Base-by-base conservation (phyloP, 2,329 filamentous ascomycete species). In the Phaeosphaeriaceae sp. region DNA sequence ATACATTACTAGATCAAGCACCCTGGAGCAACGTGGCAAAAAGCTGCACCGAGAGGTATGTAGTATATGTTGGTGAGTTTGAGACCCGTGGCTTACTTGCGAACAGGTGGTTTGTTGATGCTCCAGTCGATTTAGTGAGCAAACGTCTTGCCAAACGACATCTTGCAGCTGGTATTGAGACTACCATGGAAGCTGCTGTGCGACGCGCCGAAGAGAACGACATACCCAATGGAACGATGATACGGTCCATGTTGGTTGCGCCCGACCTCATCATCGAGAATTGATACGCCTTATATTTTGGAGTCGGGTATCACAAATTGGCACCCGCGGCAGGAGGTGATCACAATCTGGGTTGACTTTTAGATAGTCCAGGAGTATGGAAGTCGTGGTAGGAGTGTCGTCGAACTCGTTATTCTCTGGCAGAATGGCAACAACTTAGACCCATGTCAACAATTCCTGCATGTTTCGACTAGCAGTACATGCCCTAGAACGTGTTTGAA, bases 71-170 rank as follows among this genome's bases (percentile, higher is more conserved):
- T 3, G 7, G 20, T 10, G 33, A n/a, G 21, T 40, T 9, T 11
- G 24, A 2, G 17, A 20, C 15, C 6, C 13, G 3, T 17, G 31
- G 48, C 68, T 9, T 69, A 19, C 24, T 25, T n/a, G 0, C 19
- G 7, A 21, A 11, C 25, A 70, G 66, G 48, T 70, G 68, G 66
- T 69, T 70, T 41, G 68, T 70, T 17, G 68, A 70, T 24, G 65
- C 64, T 31, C 48, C 66, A n/a, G 33, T 60, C 9, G 58, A 65
- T 2, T 44, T 56, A 5, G 65, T 69, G 20, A 66, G 56, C 42
- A 56, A 61, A 3, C 63, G 66, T 15, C 40, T 70, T 19, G 65
- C 62, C 5, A 50, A 67, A 36, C 68, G 68, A 33, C 68, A 70
- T 52, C 58, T 69, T 55, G 60, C 63, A 19, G 67, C 68, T 45